Percentiles rank a stretch among this genome's conserved stretches.
Evolutionary conservation across 495 filamentous ascomycete species (phyloP).

Genomic region (Lophiotrema nucula): DNA sequence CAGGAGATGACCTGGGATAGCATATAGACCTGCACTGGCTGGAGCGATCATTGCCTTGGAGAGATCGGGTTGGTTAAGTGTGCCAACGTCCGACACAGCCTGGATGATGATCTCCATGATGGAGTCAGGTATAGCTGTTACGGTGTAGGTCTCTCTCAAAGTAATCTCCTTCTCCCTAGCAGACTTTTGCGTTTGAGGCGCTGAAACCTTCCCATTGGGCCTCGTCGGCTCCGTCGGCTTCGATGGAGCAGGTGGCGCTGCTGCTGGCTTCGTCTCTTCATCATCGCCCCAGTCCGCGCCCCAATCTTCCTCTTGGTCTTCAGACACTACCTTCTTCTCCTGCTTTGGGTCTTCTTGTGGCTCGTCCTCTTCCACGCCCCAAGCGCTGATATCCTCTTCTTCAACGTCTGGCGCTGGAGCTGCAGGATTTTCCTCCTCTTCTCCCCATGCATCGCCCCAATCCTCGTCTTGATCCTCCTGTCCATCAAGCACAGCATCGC

Average conservation of each 20-base stretch:
- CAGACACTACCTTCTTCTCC: conserved; percentile 45
- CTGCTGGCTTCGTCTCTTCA: conserved; percentile 9
- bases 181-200: conserved; percentile 25
- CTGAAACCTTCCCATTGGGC: conserved; percentile 23
- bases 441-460: conserved; percentile 76
- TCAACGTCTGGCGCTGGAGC: conserved; percentile 44
- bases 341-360: conserved; percentile 26
- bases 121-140: conserved; percentile 78
- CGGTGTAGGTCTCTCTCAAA: conserved; percentile 79
- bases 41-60: conserved; percentile 59
- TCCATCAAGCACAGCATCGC: conserved; percentile 61
- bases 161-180: conserved; percentile 60
- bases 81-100: conserved; percentile 67
- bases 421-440: conserved; percentile 51
- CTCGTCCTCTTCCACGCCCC: conserved; percentile 59
- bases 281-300: conserved; percentile 20
- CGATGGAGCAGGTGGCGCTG: conserved; percentile 12
- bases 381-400: conserved; percentile 61
- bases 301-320: conserved; percentile 38
- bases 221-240: neutral
- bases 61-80: conserved; percentile 53
- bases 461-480: conserved; percentile 55
- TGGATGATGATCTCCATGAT: conserved; percentile 68
- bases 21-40: conserved; percentile 72
- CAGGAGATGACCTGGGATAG: conserved; percentile 77